Conservation (phyloP, 352 stramenopile genomes). For the Thraustotheca clavata region DNA sequence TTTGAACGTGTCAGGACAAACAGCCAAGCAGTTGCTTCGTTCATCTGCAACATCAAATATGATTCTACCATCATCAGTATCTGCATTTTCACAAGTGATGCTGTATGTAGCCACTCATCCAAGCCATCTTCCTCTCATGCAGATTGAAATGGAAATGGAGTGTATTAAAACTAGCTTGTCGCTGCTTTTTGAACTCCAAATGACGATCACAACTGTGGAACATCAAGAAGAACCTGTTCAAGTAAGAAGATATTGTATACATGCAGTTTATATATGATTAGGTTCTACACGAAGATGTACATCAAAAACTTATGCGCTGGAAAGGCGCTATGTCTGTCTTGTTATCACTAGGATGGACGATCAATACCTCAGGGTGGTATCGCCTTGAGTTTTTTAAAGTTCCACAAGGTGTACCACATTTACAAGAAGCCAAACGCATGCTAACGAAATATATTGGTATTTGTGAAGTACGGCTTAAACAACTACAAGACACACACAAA, state of each 20-base stretch:
- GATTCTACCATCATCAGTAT: neutral
- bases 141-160: conserved; percentile 20
- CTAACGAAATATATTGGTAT: conserved; percentile 14
- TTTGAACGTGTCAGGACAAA: conserved; percentile 5
- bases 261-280: neutral
- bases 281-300: conserved; percentile 9
- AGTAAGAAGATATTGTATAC: neutral
- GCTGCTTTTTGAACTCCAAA: conserved; percentile 19
- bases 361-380: conserved; percentile 9
- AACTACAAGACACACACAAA: conserved; percentile 7
- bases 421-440: conserved; percentile 1
- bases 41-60: neutral
- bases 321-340: conserved; percentile 17
- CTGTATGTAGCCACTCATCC: conserved; percentile 14
- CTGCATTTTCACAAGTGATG: conserved; percentile 9
- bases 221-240: conserved; percentile 10
- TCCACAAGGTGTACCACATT: neutral
- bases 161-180: conserved; percentile 19
- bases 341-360: conserved; percentile 15
- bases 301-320: conserved; percentile 16
- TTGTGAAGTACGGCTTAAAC: conserved; percentile 3
- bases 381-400: conserved; percentile 10
- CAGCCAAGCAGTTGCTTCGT: conserved; percentile 6
- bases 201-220: conserved; percentile 11
- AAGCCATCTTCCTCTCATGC: conserved; percentile 15